Evolutionary conservation across 495 filamentous ascomycete genomes (phyloP), one percentile per base, ranked within the genome.

Genomic region (Zalerion maritima): DNA sequence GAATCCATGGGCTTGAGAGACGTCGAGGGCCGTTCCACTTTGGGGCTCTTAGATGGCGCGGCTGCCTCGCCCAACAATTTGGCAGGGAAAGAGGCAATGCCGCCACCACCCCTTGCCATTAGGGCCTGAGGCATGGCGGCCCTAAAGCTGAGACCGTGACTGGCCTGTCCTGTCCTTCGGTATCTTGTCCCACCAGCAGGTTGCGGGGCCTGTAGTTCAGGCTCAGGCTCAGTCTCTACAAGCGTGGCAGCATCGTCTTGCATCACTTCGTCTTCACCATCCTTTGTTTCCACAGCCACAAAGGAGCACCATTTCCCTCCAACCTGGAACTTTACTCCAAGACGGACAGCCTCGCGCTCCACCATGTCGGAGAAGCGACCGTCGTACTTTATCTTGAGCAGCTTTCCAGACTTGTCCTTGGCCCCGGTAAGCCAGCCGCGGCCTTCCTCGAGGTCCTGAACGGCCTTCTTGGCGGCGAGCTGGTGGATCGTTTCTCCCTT

Each of bases 221-320:
- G n/a, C n/a, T n/a, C n/a, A n/a, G n/a, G n/a, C n/a, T n/a, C n/a
- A n/a, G n/a, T n/a, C n/a, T n/a, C n/a, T n/a, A n/a, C n/a, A n/a
- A n/a, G n/a, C n/a, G n/a, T n/a, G n/a, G n/a, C n/a, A n/a, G n/a
- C n/a, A n/a, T n/a, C n/a, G n/a, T n/a, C n/a, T n/a, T n/a, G n/a
- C n/a, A 25, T 14, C 14, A 18, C 23, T 9, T 23, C 9, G 26
- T 36, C 25, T 6, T 32, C 31, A 13, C 46, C 37, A 10, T 47
- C 42, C 25, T 57, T 49, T 10, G 45, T 44, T 38, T 73, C 58
- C 8, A 80, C 57, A 4, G 78, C 77, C 3, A 82, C 72, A 32
- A 83, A 84, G 0, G 69, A 73, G 37, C 71, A 76, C 62, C 68
- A 76, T 41, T 73, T 78, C 1, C 73, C 67, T 3, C 63, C 69